Evolutionary conservation across 352 stramenopile genomes (phyloP), one percentile per base, ranked within the genome.

Genomic region (Phytophthora litchii): DNA sequence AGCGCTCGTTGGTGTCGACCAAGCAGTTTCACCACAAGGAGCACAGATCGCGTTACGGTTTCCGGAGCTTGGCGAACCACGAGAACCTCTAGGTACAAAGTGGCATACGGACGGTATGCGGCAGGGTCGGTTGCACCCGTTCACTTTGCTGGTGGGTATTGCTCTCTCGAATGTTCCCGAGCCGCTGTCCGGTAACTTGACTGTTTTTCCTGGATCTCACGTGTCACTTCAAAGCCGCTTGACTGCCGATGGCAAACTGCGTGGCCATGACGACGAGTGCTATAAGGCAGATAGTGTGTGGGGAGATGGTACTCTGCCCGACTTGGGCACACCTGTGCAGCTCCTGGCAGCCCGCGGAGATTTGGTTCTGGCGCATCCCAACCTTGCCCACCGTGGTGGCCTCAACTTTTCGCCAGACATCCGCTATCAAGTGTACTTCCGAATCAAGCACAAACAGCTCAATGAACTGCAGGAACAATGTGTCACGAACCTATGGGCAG

Each of bases 101-200:
- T 94, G 84, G 84, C 84, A 94, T 67, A 94, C 80, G 16, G 84
- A 92, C 42, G 84, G 82, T 27, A 91, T 94, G 84, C 74, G 82
- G 1, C 84, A 94, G 61, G 80, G 82, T 44, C 78, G 73, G 44
- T 63, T 75, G 23, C 82, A 92, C 38, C 84, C 84, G 14, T 94
- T 92, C 61, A 83, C 70, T 7, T 62, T 92, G 16, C 57, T 94
- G 13, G 61, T 79, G 0, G 82, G 84, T n/a, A 62, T 94, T 19
- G 64, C 84, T 32, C 64, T 94, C n/a, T 94, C 82, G 6, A 82
- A 91, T 19, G 74, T 87, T 31, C 64, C 61, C 1, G 77, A 84
- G 37, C 76, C 82, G 0, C 64, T 89, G 1, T 75, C 70, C 3
- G 80, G 82, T 3, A 94, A 91, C 62, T 72, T 94, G 29, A 89